A percentile compares a stretch with the other conserved stretches of the same genome.
Conservation (phyloP, 768 basidiomycete genomes). For the Wakefieldia striispora region DNA sequence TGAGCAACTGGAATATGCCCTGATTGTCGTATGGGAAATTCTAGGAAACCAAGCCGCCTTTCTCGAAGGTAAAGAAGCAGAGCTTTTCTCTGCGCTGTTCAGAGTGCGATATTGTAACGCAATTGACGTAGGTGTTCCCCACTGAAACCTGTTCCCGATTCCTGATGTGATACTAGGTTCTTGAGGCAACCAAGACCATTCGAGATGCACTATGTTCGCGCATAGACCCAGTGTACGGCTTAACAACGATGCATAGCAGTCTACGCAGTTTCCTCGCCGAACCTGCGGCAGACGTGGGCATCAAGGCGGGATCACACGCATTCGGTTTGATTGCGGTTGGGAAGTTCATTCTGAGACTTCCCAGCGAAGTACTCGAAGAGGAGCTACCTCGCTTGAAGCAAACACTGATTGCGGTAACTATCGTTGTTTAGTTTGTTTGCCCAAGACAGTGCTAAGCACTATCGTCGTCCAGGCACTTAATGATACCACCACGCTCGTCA, state of each 20-base stretch:
- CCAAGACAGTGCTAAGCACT: constrained; percentile 1
- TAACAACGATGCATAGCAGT: constrained; percentile 78
- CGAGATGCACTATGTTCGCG: constrained; percentile 70
- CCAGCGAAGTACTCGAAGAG: constrained; percentile 82
- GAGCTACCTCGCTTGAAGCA: constrained; percentile 74
- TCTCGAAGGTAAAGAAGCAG: constrained; percentile 78
- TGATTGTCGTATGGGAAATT: constrained; percentile 83
- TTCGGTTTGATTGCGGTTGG: constrained; percentile 84
- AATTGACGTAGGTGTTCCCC: constrained; percentile 51
- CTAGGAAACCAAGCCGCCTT: constrained; percentile 69
- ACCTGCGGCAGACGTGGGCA: constrained; percentile 47
- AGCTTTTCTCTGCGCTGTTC: constrained; percentile 70
- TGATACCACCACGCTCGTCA: constrained; percentile 67
- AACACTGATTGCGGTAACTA: constrained; percentile 66
- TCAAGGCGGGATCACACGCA: constrained; percentile 67
- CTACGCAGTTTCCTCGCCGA: constrained; percentile 62
- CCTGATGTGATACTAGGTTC: constrained; percentile 47
- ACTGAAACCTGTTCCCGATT: not conserved
- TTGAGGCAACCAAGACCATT: constrained; percentile 80
- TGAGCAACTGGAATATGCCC: constrained; percentile 69
- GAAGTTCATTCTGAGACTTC: constrained; percentile 78
- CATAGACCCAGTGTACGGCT: constrained; percentile 80
- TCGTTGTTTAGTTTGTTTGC: not conserved
- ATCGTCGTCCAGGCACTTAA: constrained; percentile 57
- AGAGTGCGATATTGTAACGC: constrained; percentile 71